Conservation (phyloP, 1,139 yeast species). For the Nematodospora anomalae region DNA sequence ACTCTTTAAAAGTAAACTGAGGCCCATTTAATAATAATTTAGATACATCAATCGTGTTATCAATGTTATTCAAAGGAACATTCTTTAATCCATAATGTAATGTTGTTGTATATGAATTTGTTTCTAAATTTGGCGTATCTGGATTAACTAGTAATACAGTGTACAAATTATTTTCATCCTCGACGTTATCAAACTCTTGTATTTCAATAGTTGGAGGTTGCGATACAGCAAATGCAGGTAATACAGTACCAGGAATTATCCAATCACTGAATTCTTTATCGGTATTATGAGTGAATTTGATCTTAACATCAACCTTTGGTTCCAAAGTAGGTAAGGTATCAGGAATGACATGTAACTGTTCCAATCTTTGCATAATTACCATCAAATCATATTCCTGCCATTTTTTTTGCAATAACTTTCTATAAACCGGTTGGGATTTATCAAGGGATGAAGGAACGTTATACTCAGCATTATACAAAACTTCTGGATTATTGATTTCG, state of each 20-base stretch:
- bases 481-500: slow-evolving; percentile 79
- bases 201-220: slow-evolving; percentile 75
- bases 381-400: slow-evolving; percentile 74
- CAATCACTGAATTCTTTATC: slow-evolving; percentile 52
- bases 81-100: slow-evolving; percentile 80
- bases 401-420: slow-evolving; percentile 62
- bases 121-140: slow-evolving; percentile 77
- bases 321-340: slow-evolving; percentile 88
- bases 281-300: slow-evolving; percentile 73
- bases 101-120: slow-evolving; percentile 69
- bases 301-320: slow-evolving; percentile 75
- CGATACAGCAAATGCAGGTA: slow-evolving; percentile 72
- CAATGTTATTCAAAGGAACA: slow-evolving; percentile 58
- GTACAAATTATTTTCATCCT: slow-evolving; percentile 50
- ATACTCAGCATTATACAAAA: slow-evolving; percentile 60
- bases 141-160: slow-evolving; percentile 86
- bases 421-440: slow-evolving; percentile 73
- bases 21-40: slow-evolving; percentile 44
- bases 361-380: slow-evolving; percentile 85
- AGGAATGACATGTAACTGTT: slow-evolving; percentile 81
- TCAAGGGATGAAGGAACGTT: slow-evolving; percentile 52
- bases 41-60: slow-evolving; percentile 57
- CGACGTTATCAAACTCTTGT: slow-evolving; percentile 62
- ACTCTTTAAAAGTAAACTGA: slow-evolving; percentile 51
- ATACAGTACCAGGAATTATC: slow-evolving; percentile 75